A percentile compares a stretch with the other conserved stretches of the same genome.
phyloP scores from a whole-genome alignment of 352 stramenopile species.

The Lagenidium giganteum region DNA sequence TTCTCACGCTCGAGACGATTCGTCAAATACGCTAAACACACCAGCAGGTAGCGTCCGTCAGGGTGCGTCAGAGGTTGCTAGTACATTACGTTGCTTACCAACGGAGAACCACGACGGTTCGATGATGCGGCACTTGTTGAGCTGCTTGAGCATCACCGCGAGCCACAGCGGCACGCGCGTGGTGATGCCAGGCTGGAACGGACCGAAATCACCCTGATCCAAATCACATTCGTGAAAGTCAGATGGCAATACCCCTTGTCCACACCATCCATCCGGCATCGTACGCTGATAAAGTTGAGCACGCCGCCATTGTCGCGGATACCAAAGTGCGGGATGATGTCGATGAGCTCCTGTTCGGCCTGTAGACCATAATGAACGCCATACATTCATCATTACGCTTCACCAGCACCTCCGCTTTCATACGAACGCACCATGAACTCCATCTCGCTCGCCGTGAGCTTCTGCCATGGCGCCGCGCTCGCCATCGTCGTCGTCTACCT shows the following conservation, averaged over 20 bases:
- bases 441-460: conserved; percentile 55
- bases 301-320: conserved; percentile 69
- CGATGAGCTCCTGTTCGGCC: conserved; percentile 85
- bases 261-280: background rate
- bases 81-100: conserved; percentile 22
- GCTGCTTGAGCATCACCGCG: conserved; percentile 85
- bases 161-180: conserved; percentile 85
- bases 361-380: conserved; percentile 13
- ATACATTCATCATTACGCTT: background rate
- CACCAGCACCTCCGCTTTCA: background rate
- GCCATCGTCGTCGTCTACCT: conserved; percentile 10
- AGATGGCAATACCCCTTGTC: background rate
- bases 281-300: conserved; percentile 78
- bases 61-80: background rate
- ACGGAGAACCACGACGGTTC: conserved; percentile 79
- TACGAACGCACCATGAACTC: conserved; percentile 63
- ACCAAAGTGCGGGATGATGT: conserved; percentile 83
- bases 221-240: conserved; percentile 6
- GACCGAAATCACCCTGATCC: conserved; percentile 74
- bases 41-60: background rate
- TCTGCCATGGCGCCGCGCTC: conserved; percentile 22
- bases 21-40: conserved; percentile 31
- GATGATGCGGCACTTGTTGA: conserved; percentile 85
- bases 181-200: conserved; percentile 82
- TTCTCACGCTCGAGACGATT: conserved; percentile 64